Base-by-base conservation (phyloP, 1,284 basidiomycete species). In the Ceratorhiza oryzae-sativae region DNA sequence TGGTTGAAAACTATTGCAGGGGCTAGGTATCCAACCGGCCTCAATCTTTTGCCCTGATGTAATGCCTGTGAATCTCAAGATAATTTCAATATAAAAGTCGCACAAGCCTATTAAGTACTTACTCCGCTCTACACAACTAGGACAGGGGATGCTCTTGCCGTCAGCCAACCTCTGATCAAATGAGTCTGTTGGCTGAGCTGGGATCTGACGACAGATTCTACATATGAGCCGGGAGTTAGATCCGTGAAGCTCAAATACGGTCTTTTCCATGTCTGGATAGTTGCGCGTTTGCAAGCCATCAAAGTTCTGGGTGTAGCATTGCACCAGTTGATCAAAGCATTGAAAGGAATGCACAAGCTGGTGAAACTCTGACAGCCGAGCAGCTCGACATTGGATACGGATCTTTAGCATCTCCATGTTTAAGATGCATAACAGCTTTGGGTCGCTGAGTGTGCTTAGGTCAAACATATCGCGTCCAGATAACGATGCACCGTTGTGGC, bases 301-400 rank as follows among this genome's bases (percentile, higher is more conserved):
- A n/a, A 63, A 48, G 13, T 63, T 63, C 18, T 49, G 45, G 15
- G 61, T 59, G 56, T 59, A 59, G 36, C 56, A 59, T 4, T 39
- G 56, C 18, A 59, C 9, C 5, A 59, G 56, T 20, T 39, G 46
- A 15, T n/a, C 45, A 13, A 30, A n/a, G n/a, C 30, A 10, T 2
- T 48, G 32, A 3, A 63, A 6, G 1, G 12, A 5, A 1, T 46
- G 20, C 32, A 63, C 32, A 3, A 49, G 27, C 18, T 23, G 1
- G 27, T 63, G 61, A 23, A 25, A 63, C 2, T 15, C 25, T 10
- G 59, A 42, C 8, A 34, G 36, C 39, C 25, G n/a, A 30, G 41
- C 39, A 3, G 39, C 3, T 13, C 59, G 18, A 3, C 20, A 39
- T 25, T 45, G 25, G 1, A 48, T 30, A 12, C 59, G n/a, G 23